Evolutionary conservation across 2,329 filamentous ascomycete species (phyloP), one percentile per base, ranked within the genome.

Genomic region (Raffaelea deltoideospora): DNA sequence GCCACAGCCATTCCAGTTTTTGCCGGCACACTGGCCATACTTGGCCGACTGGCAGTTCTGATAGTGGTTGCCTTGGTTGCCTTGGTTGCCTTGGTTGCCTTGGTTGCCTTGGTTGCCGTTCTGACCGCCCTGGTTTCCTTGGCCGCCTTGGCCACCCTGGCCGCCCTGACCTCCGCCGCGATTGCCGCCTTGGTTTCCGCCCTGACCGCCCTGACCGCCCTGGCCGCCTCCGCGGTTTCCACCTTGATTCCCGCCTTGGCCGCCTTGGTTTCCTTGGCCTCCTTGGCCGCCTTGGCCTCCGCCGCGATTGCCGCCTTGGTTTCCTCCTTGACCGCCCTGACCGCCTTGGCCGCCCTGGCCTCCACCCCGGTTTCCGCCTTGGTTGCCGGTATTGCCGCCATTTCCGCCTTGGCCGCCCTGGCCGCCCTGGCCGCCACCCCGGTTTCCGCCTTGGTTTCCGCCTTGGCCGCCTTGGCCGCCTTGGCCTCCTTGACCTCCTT

Each of bases 1-100:
- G 21, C 48, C 53, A 39, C 55, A 52, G 8, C 57, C 57, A 8
- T 49, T 54, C 50, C 50, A 60, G 34, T 45, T 50, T 39, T 52
- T 53, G 24, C 57, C 57, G 17, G 53, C 54, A 37, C 56, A 59
- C 47, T 58, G 56, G n/a, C 49, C 53, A 38, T 54, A 60, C 42
- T 53, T 47, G 31, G 46, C 41, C n/a, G 50, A 44, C 29, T 37
- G 31, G 33, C 49, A 51, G n/a, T 35, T 44, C 22, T 41, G 40
- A 22, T 41, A 41, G 35, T 41, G 39, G 23, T 13, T 13, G 8
- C 8, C 13, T 8, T 26, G 8, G 23, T 13, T 13, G 23, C 23
- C 23, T 26, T 26, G 23, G 23, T 26, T 26, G 8, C 23, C 23
- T 26, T n/a, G n/a, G n/a, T n/a, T n/a, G n/a, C 23, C 23, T 26